Percentiles rank a stretch among this genome's conserved stretches.
Evolutionary conservation across 352 stramenopile species (phyloP).

Genomic region (Globisporangium splendens): DNA sequence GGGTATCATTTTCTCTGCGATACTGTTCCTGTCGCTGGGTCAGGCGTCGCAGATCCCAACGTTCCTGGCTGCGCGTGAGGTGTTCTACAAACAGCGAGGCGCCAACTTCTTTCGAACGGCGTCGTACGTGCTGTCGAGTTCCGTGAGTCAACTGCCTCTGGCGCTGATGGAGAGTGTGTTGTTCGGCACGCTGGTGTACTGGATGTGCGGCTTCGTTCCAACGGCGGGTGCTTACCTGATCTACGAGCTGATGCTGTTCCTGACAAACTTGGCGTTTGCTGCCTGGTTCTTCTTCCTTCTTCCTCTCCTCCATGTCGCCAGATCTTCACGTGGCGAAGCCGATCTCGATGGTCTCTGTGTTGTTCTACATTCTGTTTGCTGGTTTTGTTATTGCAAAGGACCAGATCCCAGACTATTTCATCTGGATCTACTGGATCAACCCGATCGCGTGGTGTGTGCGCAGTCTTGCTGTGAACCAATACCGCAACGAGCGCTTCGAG

Average conservation of each 20-base stretch:
- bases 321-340: constrained; percentile 10
- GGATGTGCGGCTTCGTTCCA: constrained; percentile 13
- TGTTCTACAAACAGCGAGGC: constrained; percentile 18
- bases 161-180: constrained; percentile 6
- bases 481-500: constrained; percentile 8
- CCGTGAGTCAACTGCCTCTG: constrained; percentile 8
- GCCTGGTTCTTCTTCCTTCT: constrained; percentile 22
- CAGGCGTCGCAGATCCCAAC: constrained; percentile 14
- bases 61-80: constrained; percentile 6
- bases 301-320: background rate
- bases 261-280: constrained; percentile 20
- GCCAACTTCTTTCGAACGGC: constrained; percentile 15
- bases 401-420: constrained; percentile 16
- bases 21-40: constrained; percentile 13
- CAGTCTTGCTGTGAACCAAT: constrained; percentile 18
- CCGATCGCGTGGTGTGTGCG: constrained; percentile 1
- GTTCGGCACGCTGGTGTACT: constrained; percentile 16
- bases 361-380: constrained; percentile 20
- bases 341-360: constrained; percentile 8
- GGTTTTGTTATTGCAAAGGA: constrained; percentile 21
- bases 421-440: constrained; percentile 12
- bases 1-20: constrained; percentile 12
- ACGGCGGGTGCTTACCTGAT: background rate
- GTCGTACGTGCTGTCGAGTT: constrained; percentile 13
- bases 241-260: constrained; percentile 13